phyloP scores from a whole-genome alignment of 805 yeast species.

The Saturnispora halmiae region DNA sequence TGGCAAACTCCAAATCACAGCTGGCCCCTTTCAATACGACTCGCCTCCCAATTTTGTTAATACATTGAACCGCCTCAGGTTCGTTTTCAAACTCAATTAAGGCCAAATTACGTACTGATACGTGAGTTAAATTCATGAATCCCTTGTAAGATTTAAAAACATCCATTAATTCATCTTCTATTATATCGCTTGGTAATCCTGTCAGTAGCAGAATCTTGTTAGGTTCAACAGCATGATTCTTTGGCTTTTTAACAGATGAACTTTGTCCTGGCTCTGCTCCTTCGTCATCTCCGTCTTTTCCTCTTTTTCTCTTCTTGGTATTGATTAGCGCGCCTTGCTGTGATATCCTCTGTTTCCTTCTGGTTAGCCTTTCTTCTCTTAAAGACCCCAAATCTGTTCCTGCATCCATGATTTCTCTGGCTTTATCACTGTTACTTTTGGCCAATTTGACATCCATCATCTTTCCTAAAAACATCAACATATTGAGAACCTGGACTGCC shows the following conservation, averaged over 20 bases:
- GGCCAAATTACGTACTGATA: conserved; percentile 60
- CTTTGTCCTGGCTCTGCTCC: background rate
- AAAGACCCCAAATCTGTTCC: conserved; percentile 21
- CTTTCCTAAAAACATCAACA: conserved; percentile 36
- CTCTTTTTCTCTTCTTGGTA: conserved; percentile 13
- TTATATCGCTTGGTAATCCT: conserved; percentile 40
- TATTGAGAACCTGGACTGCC: conserved; percentile 38
- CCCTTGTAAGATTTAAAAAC: conserved; percentile 49
- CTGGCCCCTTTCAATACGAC: conserved; percentile 15
- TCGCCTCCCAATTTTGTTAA: conserved; percentile 17
- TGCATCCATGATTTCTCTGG: conserved; percentile 8
- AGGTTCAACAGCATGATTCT: conserved; percentile 37
- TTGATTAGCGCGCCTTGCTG: conserved; percentile 10
- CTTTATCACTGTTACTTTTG: conserved; percentile 36
- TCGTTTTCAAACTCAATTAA: conserved; percentile 69
- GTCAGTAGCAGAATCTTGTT: conserved; percentile 63
- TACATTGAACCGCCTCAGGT: conserved; percentile 33
- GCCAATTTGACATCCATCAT: conserved; percentile 40
- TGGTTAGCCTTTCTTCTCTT: conserved; percentile 15
- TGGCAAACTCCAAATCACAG: conserved; percentile 27
- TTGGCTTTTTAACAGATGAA: background rate
- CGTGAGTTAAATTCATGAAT: conserved; percentile 56
- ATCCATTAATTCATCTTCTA: conserved; percentile 33
- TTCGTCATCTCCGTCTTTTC: conserved; percentile 16
- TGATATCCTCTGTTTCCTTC: conserved; percentile 16